Conservation (phyloP, 2,329 filamentous ascomycete genomes). For the Epichloe sp. region DNA sequence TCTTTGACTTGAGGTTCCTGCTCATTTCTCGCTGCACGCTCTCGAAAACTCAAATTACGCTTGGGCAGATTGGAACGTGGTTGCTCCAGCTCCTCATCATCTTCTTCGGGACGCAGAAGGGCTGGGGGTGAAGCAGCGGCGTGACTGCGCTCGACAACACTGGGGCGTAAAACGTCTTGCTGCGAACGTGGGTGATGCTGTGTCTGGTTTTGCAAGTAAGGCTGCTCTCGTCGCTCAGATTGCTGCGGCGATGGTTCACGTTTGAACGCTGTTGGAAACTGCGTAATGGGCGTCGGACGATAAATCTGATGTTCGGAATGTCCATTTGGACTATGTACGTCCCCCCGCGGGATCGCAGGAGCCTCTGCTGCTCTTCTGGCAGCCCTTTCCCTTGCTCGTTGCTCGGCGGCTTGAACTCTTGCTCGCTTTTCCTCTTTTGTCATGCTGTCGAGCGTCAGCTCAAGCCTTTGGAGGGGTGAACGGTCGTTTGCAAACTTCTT, state of each 20-base stretch:
- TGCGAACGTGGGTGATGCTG: background rate
- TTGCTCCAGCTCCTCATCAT: conserved; percentile 8
- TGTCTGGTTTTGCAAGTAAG: background rate
- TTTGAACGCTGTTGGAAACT: background rate
- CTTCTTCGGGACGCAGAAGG: conserved; percentile 9
- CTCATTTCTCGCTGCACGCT: conserved; percentile 37
- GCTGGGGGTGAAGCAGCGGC: conserved; percentile 12
- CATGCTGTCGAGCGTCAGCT: conserved; percentile 80
- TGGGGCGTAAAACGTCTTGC: background rate
- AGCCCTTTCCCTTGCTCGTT: conserved; percentile 50
- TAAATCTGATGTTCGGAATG: background rate
- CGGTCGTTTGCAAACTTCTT: conserved; percentile 63
- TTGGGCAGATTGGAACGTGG: conserved; percentile 27
- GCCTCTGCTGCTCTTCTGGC: conserved; percentile 23
- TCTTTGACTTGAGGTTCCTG: conserved; percentile 20
- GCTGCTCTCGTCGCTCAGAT: background rate
- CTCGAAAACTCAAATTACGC: conserved; percentile 48
- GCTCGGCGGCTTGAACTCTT: conserved; percentile 69
- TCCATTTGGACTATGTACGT: conserved; percentile 13
- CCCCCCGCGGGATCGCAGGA: conserved; percentile 9
- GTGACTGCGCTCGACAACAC: conserved; percentile 5
- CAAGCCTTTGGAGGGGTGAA: conserved; percentile 86
- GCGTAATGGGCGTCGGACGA: background rate
- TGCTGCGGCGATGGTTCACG: background rate
- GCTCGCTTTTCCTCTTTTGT: conserved; percentile 93